Evolutionary conservation across 768 basidiomycete species (phyloP), one percentile per base, ranked within the genome.

Genomic region (Lactarius tabidus): DNA sequence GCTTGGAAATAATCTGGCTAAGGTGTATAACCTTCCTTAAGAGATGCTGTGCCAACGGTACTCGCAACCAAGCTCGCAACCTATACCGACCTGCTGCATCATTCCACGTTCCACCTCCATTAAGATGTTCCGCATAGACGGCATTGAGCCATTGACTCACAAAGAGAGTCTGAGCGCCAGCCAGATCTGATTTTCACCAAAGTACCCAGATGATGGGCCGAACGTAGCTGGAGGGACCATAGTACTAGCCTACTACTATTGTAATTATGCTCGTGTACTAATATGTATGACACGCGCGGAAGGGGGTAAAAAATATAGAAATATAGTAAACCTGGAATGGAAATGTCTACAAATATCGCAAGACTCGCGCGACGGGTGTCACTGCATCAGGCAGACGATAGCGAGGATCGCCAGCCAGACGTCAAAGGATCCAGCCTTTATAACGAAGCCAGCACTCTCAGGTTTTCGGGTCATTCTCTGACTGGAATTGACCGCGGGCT

Each of bases 221-320:
- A 74, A 70, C 35, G 62, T 57, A 43, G 48, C 67, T 28, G 72
- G n/a, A n/a, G n/a, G n/a, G n/a, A n/a, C n/a, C n/a, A n/a, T n/a
- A n/a, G n/a, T n/a, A n/a, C n/a, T n/a, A n/a, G n/a, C n/a, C n/a
- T n/a, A n/a, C n/a, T n/a, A n/a, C n/a, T n/a, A n/a, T n/a, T n/a
- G n/a, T n/a, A n/a, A n/a, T n/a, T n/a, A n/a, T n/a, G n/a, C n/a
- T n/a, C n/a, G n/a, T n/a, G n/a, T n/a, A n/a, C n/a, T n/a, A n/a
- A n/a, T n/a, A n/a, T n/a, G n/a, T n/a, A n/a, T 60, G 36, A 52
- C 59, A 41, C 23, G 38, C 52, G 20, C 17, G 23, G 54, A 3
- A 18, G 35, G 33, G 33, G 8, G 33, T n/a, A 60, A 9, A 12
- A 38, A 53, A 59, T 23, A 39, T 14, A 45, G 38, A 28, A 36